Evolutionary conservation across 2,329 filamentous ascomycete genomes (phyloP), one percentile per base, ranked within the genome.

Genomic region (Aspergillus sclerotialis): DNA sequence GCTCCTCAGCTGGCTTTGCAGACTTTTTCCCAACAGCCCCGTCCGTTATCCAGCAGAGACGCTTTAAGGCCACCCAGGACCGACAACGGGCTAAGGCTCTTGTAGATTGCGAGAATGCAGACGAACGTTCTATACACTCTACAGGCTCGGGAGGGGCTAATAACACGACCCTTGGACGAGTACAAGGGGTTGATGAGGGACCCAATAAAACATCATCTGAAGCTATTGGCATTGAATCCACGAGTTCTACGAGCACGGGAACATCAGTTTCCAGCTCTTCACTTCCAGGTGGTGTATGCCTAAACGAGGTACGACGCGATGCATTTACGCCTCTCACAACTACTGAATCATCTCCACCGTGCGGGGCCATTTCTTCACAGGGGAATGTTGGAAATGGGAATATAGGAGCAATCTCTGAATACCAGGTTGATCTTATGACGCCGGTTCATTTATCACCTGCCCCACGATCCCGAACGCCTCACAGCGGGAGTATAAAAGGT

Each of bases 11-110:
- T 70, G 80, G 81, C 68, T 89, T 88, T 73, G 84, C 82, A 67
- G 80, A 88, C 68, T 92, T 87, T 74, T 89, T 88, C 65, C 84
- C 83, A 50, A 78, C 82, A 59, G 84, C 83, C 56, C 83, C 84
- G 49, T 76, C 77, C 52, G 78, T 77, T 45, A 61, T 73, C 36
- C 64, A 67, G 45, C 59, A 66, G 48, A 68, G 67, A 62, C 65
- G 64, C 56, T 58, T 56, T 44, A 63, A 62, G 49, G 49, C 56
- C 34, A 71, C 73, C 45, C 72, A 71, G 57, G 75, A 80, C 60
- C 70, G 76, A 57, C 75, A 78, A 56, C 79, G 72, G 60, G 69
- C 73, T 35, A 68, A 77, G 67, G 60, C 46, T n/a, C 51, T 48
- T 34, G 30, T 35, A 17, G 46, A 52, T 37, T 44, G 42, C 26